Evolutionary conservation across 306 rosid genomes (phyloP).

Genomic region (Pyrus betulifolia): DNA sequence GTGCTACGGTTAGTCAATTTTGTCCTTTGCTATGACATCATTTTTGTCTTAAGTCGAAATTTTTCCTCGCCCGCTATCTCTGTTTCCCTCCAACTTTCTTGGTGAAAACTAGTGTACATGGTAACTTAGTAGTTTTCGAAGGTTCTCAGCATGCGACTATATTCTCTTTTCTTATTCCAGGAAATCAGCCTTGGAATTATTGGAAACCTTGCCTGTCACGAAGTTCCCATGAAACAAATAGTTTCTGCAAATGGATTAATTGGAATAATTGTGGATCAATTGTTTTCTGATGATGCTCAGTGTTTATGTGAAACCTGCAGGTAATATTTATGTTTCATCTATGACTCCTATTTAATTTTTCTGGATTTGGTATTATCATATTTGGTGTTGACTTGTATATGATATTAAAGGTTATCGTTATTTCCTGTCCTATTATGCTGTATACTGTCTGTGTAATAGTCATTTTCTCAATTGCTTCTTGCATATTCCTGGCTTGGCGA

Average conservation of each 20-base stretch:
- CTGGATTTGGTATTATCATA: background rate
- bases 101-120: background rate
- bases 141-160: constrained; percentile 12
- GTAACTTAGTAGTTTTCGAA: constrained; percentile 5
- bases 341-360: background rate
- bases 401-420: background rate
- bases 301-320: constrained; percentile 78
- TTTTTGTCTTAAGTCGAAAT: background rate
- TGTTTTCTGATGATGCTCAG: constrained; percentile 73
- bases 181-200: constrained; percentile 74
- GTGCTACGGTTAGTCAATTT: constrained; percentile 48
- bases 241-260: constrained; percentile 50
- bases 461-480: background rate
- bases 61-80: background rate
- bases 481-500: background rate
- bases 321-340: constrained; percentile 26
- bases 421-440: background rate
- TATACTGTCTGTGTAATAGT: background rate
- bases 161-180: constrained; percentile 38
- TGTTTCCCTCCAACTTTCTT: background rate
- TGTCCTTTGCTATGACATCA: constrained; percentile 6
- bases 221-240: constrained; percentile 50
- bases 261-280: constrained; percentile 48
- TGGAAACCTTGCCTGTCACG: constrained; percentile 89
- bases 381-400: background rate